Evolutionary conservation across 1,139 yeast genomes (phyloP), one percentile per base, ranked within the genome.

Genomic region (Suhomyces wounanorum): DNA sequence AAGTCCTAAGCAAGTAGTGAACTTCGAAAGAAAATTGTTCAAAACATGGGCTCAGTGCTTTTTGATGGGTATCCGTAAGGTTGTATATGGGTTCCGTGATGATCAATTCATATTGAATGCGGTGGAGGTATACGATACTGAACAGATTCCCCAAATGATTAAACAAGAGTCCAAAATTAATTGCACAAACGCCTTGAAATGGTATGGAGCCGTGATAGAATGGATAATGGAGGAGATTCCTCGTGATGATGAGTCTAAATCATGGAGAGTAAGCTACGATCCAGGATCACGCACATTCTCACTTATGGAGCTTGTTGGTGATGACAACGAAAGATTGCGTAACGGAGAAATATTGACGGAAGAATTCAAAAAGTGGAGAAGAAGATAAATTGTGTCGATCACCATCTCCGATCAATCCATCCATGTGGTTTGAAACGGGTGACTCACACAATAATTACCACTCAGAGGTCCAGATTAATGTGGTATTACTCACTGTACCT

Each of bases 11-110:
- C 83, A 83, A 38, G 81, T 84, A 21, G 69, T 72, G 31, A 76
- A 70, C 7, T 91, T 92, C 62, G 97, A 92, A 64, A 80, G 68
- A 66, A 91, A 85, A 65, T 68, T 92, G 42, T 82, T 86, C 65
- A 82, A 77, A 54, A 79, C 95, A 0, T 95, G 99, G 99, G 91
- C 96, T 3, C 98, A 92, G 70, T 86, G 96, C 55, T 95, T 92
- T 66, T 71, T 95, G 40, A 77, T 90, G 48, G 99, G 99, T 3
- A 79, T 92, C 16, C 84, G 87, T 10, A 82, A 81, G 54, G 78
- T 94, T 3, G 81, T 89, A 1, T 89, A 89, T 63, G 99, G 97
- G 0, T 94, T 88, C 68, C 78, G 97, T 55, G 96, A 91, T 64
- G 87, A 87, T 28, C 71, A 80, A 40, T 78, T 88, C 47, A 67